Evolutionary conservation across 1,284 basidiomycete species (phyloP), one percentile per base, ranked within the genome.

Genomic region (Irpex rosettiformis): DNA sequence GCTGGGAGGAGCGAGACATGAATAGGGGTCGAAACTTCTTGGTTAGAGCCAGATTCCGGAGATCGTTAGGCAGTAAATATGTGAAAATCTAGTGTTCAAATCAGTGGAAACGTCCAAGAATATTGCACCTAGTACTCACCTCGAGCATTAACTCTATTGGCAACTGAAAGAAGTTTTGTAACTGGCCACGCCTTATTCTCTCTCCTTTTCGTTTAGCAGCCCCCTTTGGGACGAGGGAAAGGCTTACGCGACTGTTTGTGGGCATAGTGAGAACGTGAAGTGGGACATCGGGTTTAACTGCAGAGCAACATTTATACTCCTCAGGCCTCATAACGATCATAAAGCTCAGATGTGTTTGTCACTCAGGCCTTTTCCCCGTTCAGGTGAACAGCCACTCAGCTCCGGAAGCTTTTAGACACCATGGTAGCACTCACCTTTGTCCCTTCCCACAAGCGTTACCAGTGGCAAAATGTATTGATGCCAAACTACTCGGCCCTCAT

Each of bases 1-100:
- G 49, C 7, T 40, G 28, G 24, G 57, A 40, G 47, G 52, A 55
- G 18, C 48, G 52, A 52, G 43, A 25, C 28, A 57, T 52, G 18
- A 57, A 47, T 47, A 47, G 43, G 22, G 22, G 16, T 10, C 43
- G 16, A 21, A 21, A 24, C 43, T 47, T 18, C n/a, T 47, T 47
- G 43, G 13, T 47, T 47, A 21, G 18, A 24, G 43, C 43, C n/a
- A 47, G 43, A 21, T 47, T 13, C n/a, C 11, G 33, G 33, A 40
- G 33, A n/a, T 40, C 33, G 13, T 40, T 40, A n/a, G 33, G 33
- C 33, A 11, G 33, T n/a, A 40, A 16, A 40, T 40, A 40, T 3
- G 13, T n/a, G n/a, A 11, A 40, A 13, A 40, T 40, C 33, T 40
- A n/a, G 13, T 40, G 13, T 40, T n/a, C 11, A 13, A n/a, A 40